Conservation (phyloP, 805 yeast genomes). For the Candida xiaguanensis region DNA sequence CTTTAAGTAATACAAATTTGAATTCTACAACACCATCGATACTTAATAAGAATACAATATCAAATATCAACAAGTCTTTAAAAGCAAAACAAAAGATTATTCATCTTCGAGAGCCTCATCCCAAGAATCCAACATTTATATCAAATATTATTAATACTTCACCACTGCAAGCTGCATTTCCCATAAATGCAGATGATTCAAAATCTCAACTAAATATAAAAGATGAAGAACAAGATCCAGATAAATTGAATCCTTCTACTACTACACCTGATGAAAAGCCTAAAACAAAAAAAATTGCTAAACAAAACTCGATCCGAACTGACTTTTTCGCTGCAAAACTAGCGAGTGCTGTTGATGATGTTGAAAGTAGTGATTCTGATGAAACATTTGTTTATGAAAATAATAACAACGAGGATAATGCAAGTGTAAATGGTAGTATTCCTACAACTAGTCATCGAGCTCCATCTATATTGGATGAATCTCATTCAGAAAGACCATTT, state of each 20-base stretch:
- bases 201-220: neutral
- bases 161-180: conserved; percentile 24
- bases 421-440: conserved; percentile 12
- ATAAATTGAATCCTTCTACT: conserved; percentile 7
- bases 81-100: conserved; percentile 42
- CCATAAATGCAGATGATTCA: conserved; percentile 2
- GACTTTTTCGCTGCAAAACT: conserved; percentile 93
- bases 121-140: conserved; percentile 31
- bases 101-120: conserved; percentile 32
- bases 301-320: conserved; percentile 69
- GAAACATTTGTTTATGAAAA: conserved; percentile 95
- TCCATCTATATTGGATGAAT: conserved; percentile 3
- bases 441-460: conserved; percentile 5
- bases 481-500: conserved; percentile 3
- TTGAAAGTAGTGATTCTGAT: conserved; percentile 80
- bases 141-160: conserved; percentile 35
- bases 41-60: conserved; percentile 28
- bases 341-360: conserved; percentile 92
- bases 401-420: conserved; percentile 23
- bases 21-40: conserved; percentile 9
- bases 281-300: conserved; percentile 26
- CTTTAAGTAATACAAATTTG: conserved; percentile 1
- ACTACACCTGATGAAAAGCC: conserved; percentile 14
- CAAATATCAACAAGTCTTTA: conserved; percentile 40
- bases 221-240: neutral